phyloP scores from a whole-genome alignment of 345 rosid genomes.

The Lumnitzera racemosa region DNA sequence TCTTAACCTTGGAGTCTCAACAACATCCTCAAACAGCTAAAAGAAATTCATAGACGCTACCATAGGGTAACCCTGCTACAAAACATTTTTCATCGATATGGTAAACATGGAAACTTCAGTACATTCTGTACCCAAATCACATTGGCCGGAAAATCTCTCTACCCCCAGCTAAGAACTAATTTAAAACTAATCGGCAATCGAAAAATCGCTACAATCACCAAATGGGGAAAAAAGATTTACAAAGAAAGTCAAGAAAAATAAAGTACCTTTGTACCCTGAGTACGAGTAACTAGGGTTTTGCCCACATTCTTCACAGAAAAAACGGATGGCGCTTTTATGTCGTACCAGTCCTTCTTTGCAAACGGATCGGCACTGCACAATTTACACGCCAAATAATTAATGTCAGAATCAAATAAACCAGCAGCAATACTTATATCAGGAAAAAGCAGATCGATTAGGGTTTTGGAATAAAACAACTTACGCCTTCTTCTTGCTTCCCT shows the following conservation, averaged over 20 bases:
- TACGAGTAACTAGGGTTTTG: conserved; percentile 83
- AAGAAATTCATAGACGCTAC: too few species aligned
- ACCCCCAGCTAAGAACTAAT: too few species aligned
- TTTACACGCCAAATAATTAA: too few species aligned
- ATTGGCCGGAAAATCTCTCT: too few species aligned
- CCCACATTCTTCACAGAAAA: conserved; percentile 65
- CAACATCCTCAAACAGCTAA: too few species aligned
- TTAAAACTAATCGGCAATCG: too few species aligned
- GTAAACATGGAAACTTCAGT: too few species aligned
- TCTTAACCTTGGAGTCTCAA: too few species aligned
- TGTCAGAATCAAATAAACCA: neutral
- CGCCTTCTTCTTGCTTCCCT: conserved; percentile 97
- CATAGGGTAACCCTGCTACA: too few species aligned
- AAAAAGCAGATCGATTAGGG: too few species aligned
- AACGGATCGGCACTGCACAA: conserved; percentile 69
- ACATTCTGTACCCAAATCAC: too few species aligned
- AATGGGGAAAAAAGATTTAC: neutral
- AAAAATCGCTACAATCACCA: neutral
- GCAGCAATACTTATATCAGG: neutral
- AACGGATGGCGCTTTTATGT: conserved; percentile 83
- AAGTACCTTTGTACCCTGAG: conserved; percentile 94
- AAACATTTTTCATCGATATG: too few species aligned
- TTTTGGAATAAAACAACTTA: conserved; percentile 22
- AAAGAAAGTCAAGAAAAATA: neutral
- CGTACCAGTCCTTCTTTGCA: conserved; percentile 97